Evolutionary conservation across 306 rosid species (phyloP).

Genomic region (Trifolium repens): DNA sequence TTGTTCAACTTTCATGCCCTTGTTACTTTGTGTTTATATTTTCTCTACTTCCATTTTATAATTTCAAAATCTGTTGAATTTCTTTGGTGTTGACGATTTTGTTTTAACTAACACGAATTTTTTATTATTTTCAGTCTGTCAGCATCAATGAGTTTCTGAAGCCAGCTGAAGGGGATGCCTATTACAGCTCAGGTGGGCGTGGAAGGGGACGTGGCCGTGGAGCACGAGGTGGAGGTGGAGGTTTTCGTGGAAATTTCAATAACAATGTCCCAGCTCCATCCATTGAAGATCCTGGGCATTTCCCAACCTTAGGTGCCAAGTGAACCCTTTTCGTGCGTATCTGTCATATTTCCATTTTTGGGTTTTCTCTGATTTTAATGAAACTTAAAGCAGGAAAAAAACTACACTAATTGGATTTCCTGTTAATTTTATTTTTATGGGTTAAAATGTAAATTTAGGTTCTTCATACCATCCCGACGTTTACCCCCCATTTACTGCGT

Average conservation of each 20-base stretch:
- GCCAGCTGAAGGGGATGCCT: slow-evolving; percentile 84
- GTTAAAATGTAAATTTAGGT: slow-evolving; percentile 68
- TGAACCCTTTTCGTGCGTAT: slow-evolving; percentile 54
- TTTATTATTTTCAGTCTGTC: slow-evolving; percentile 55
- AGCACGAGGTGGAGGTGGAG: slow-evolving; percentile 72
- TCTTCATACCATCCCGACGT: slow-evolving; percentile 51
- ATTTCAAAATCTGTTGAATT: background rate
- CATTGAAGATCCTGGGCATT: slow-evolving; percentile 83
- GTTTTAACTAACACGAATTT: background rate
- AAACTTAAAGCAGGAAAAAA: slow-evolving; percentile 54
- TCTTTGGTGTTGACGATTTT: background rate
- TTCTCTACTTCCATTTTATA: background rate
- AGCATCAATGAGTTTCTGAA: slow-evolving; percentile 92
- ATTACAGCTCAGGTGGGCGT: slow-evolving; percentile 66
- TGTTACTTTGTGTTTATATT: background rate
- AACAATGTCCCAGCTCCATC: slow-evolving; percentile 70
- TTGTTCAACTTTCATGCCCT: background rate
- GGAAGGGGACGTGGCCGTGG: slow-evolving; percentile 91
- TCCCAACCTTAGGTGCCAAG: slow-evolving; percentile 87
- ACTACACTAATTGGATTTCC: slow-evolving; percentile 63
- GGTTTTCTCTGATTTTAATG: slow-evolving; percentile 46
- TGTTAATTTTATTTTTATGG: slow-evolving; percentile 43
- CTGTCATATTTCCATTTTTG: slow-evolving; percentile 53
- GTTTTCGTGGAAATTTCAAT: slow-evolving; percentile 53
- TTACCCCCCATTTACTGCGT: slow-evolving; percentile 2